Evolutionary conservation across 345 rosid genomes (phyloP).

Genomic region (Carallia pectinifolia): DNA sequence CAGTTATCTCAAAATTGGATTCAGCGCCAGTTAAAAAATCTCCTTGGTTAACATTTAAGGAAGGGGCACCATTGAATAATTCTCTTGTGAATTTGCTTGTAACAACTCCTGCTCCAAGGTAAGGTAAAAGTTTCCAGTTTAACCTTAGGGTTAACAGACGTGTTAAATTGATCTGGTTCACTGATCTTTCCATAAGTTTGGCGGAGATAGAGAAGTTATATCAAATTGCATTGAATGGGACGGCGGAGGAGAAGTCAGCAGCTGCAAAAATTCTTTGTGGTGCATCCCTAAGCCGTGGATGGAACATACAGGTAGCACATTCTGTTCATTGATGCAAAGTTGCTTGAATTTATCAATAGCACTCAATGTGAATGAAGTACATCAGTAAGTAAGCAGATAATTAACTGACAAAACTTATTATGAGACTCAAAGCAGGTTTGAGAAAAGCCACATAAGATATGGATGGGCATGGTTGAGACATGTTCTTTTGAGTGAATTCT

Average conservation of each 20-base stretch:
- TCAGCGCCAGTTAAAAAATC: conserved; percentile 39
- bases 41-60: conserved; percentile 58
- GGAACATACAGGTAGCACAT: conserved; percentile 65
- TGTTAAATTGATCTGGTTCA: conserved; percentile 20
- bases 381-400: no score
- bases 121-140: conserved; percentile 16
- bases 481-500: no score
- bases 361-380: no score
- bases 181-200: conserved; percentile 39
- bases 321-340: conserved; percentile 4
- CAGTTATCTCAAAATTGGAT: conserved; percentile 37
- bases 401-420: no score
- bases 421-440: no score
- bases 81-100: conserved; percentile 47
- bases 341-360: background rate
- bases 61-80: conserved; percentile 45
- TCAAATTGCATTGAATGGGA: conserved; percentile 56
- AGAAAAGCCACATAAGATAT: background rate
- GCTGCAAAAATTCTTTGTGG: conserved; percentile 71
- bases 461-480: background rate
- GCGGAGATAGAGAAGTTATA: conserved; percentile 58
- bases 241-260: conserved; percentile 46
- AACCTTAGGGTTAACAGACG: conserved; percentile 4
- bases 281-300: conserved; percentile 58
- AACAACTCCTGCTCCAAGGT: conserved; percentile 58